phyloP scores from a whole-genome alignment of 768 basidiomycete species.

The Tricholoma terreum region DNA sequence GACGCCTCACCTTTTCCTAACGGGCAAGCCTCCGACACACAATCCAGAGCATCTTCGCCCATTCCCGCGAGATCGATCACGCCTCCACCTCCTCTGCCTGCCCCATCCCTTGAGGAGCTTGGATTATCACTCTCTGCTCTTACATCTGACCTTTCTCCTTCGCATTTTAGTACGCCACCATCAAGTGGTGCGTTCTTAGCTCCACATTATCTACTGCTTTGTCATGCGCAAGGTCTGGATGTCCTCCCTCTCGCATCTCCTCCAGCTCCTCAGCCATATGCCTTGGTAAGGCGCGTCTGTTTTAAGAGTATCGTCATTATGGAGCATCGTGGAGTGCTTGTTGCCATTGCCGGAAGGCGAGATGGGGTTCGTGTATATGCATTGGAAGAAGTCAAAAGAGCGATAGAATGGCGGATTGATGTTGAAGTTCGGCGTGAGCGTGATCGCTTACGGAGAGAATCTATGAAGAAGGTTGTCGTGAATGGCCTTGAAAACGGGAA shows the following conservation, averaged over 20 bases:
- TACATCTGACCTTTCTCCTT: slow-evolving; percentile 66
- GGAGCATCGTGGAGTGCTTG: slow-evolving; percentile 89
- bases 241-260: slow-evolving; percentile 78
- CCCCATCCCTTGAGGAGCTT: slow-evolving; percentile 72
- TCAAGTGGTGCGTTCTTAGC: slow-evolving; percentile 75
- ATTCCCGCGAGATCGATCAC: slow-evolving; percentile 50
- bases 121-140: slow-evolving; percentile 69
- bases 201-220: slow-evolving; percentile 79
- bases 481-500: slow-evolving; percentile 31
- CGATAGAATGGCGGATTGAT: slow-evolving; percentile 86
- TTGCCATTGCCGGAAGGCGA: slow-evolving; percentile 82
- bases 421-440: slow-evolving; percentile 72
- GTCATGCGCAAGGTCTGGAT: slow-evolving; percentile 83
- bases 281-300: slow-evolving; percentile 74
- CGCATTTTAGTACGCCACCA: slow-evolving; percentile 77
- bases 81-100: slow-evolving; percentile 68
- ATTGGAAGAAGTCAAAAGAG: slow-evolving; percentile 80
- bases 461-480: slow-evolving; percentile 50
- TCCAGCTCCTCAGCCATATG: slow-evolving; percentile 73
- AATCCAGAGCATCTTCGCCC: slow-evolving; percentile 57
- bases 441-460: slow-evolving; percentile 67
- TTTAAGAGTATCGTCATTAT: slow-evolving; percentile 90
- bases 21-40: slow-evolving; percentile 32
- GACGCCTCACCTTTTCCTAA: slow-evolving; percentile 17
- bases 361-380: slow-evolving; percentile 89